These are phyloP conservation scores for Arbutus unedo DNA, from an alignment of 148 eudicot species.

Conservation along the genomic window DNA sequence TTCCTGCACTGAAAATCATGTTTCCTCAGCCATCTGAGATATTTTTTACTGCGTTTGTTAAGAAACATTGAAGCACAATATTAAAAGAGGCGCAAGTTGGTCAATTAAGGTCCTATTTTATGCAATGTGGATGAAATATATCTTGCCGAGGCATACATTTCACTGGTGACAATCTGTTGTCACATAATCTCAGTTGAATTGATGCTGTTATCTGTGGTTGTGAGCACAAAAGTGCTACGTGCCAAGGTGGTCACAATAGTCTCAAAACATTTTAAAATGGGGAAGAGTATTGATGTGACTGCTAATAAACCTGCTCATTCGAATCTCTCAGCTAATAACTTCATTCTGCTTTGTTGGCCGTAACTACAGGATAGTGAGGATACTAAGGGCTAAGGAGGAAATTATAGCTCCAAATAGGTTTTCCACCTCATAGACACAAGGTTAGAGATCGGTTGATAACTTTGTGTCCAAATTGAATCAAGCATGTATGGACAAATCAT, in stretches of 20 bases:
- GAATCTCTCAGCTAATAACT: not conserved
- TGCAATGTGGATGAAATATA: not conserved
- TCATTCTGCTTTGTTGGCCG: not conserved
- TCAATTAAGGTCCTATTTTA: not conserved
- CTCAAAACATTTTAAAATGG: not conserved
- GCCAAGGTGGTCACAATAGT: not conserved
- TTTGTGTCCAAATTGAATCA: not conserved
- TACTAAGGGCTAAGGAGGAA: not conserved
- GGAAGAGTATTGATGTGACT: not conserved
- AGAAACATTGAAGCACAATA: not conserved
- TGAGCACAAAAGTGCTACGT: not conserved
- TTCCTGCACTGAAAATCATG: constrained; percentile 68
- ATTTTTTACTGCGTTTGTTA: not conserved
- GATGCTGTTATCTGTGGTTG: not conserved
- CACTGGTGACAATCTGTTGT: not conserved
- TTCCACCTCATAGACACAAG: not conserved
- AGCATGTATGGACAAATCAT: not conserved
- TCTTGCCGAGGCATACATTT: not conserved
- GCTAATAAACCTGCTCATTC: not conserved
- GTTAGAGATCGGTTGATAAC: not conserved
- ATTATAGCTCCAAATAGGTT: not conserved
- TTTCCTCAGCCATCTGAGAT: not conserved
- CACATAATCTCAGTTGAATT: not conserved
- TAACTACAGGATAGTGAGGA: not conserved
- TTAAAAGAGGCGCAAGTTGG: not conserved